phyloP scores from a whole-genome alignment of 208 protist species.

The Naegleria gruberi region DNA sequence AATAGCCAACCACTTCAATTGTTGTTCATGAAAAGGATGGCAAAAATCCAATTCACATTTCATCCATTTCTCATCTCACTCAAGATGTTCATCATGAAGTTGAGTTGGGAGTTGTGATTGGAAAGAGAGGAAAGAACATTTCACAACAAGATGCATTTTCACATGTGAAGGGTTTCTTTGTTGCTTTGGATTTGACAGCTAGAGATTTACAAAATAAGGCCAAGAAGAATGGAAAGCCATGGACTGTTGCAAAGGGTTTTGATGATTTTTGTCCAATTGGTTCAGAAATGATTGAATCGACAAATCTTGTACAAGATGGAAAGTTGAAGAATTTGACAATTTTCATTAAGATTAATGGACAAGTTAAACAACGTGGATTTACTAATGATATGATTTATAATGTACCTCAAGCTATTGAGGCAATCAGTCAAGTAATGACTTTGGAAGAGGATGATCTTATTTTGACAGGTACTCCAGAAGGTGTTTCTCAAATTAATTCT shows the following conservation, averaged over 20 bases:
- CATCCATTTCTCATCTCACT: no score
- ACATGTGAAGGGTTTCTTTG: constrained; percentile 61
- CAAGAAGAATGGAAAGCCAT: constrained; percentile 59
- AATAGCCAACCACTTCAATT: background rate
- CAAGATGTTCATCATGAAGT: constrained; percentile 6
- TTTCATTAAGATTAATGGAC: constrained; percentile 57
- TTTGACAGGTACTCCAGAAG: constrained; percentile 67
- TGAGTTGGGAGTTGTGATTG: background rate
- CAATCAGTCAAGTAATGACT: constrained; percentile 43
- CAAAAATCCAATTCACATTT: no score
- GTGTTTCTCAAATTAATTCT: constrained; percentile 57
- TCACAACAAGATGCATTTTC: constrained; percentile 31
- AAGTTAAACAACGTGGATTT: constrained; percentile 52
- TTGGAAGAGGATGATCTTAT: constrained; percentile 68
- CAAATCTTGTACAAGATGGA: background rate
- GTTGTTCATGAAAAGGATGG: background rate
- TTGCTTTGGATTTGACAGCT: constrained; percentile 72
- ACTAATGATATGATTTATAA: constrained; percentile 55
- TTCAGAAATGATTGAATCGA: constrained; percentile 41
- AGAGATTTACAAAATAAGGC: constrained; percentile 65
- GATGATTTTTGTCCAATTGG: constrained; percentile 59
- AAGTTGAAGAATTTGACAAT: constrained; percentile 34
- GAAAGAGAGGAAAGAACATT: background rate
- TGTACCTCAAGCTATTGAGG: constrained; percentile 50
- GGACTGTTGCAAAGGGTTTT: constrained; percentile 64